phyloP scores from a whole-genome alignment of 352 stramenopile genomes.

The Pythium oligandrum region DNA sequence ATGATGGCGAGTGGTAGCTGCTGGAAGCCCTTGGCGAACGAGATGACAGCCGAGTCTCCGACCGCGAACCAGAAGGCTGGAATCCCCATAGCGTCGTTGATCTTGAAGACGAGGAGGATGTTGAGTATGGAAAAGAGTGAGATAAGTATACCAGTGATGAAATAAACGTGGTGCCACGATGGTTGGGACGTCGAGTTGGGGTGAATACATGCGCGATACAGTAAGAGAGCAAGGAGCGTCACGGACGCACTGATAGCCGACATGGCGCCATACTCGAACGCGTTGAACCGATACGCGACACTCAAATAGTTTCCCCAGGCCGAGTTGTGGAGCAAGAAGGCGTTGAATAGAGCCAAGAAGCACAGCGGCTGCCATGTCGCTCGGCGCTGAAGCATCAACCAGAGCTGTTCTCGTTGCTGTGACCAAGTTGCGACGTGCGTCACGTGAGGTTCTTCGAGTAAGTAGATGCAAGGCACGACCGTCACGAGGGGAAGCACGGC shows the following conservation, averaged over 20 bases:
- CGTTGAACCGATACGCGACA: slow-evolving; percentile 61
- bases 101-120: slow-evolving; percentile 52
- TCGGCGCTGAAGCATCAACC: slow-evolving; percentile 56
- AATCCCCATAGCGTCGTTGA: slow-evolving; percentile 60
- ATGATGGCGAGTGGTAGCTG: slow-evolving; percentile 74
- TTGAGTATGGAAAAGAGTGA: slow-evolving; percentile 67
- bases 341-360: slow-evolving; percentile 65
- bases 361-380: slow-evolving; percentile 74
- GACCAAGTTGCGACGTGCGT: slow-evolving; percentile 19
- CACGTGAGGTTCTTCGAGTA: slow-evolving; percentile 46
- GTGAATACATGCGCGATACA: slow-evolving; percentile 55
- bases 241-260: slow-evolving; percentile 62
- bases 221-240: slow-evolving; percentile 49
- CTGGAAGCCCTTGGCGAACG: slow-evolving; percentile 73
- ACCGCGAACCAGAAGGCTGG: slow-evolving; percentile 75
- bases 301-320: slow-evolving; percentile 80
- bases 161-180: slow-evolving; percentile 65
- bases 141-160: slow-evolving; percentile 52
- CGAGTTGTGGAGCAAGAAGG: slow-evolving; percentile 63
- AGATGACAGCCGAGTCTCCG: slow-evolving; percentile 56
- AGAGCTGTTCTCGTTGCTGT: slow-evolving; percentile 39
- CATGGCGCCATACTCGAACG: slow-evolving; percentile 75
- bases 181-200: slow-evolving; percentile 13
- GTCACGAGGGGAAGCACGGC: slow-evolving; percentile 51
- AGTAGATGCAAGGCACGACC: slow-evolving; percentile 49